Conservation (phyloP, 2,329 filamentous ascomycete species). For the Dothideomycetes sp. region DNA sequence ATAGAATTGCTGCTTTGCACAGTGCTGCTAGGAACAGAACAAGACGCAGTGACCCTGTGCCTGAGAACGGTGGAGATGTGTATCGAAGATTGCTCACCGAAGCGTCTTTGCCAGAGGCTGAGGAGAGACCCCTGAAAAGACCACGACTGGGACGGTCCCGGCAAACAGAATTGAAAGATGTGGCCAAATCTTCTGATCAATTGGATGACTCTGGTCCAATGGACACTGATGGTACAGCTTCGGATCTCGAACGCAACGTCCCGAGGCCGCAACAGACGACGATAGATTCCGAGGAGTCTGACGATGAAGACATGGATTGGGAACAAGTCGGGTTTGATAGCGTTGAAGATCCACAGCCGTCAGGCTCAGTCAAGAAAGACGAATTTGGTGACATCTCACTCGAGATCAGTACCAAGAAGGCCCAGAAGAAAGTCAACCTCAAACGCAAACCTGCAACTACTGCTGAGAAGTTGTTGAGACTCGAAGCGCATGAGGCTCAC, state of each 20-base stretch:
- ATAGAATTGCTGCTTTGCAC: slow-evolving; percentile 13
- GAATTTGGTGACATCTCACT: slow-evolving; percentile 34
- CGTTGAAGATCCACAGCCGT: slow-evolving; percentile 17
- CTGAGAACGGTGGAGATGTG: slow-evolving; percentile 10
- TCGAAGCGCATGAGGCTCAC: slow-evolving; percentile 80
- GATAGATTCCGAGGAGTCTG: slow-evolving; percentile 40
- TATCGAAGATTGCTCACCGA: slow-evolving; percentile 15
- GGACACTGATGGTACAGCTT: too few relatives aligned
- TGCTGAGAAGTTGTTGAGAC: slow-evolving; percentile 50
- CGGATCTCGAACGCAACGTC: slow-evolving; percentile 2
- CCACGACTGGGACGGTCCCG: slow-evolving; percentile 8
- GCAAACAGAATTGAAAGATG: background rate
- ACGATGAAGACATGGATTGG: slow-evolving; percentile 52
- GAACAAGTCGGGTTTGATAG: slow-evolving; percentile 49
- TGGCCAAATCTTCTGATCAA: background rate
- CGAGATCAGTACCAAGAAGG: slow-evolving; percentile 28
- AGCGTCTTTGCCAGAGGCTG: slow-evolving; percentile 10
- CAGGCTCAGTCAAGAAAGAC: slow-evolving; percentile 18
- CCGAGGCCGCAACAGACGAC: slow-evolving; percentile 12
- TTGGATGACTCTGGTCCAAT: background rate
- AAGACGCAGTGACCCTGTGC: slow-evolving; percentile 1
- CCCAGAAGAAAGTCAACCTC: slow-evolving; percentile 25
- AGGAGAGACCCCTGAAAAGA: slow-evolving; percentile 13
- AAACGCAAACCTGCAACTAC: slow-evolving; percentile 46
- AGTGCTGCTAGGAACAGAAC: slow-evolving; percentile 2